Percentiles rank a stretch among this genome's conserved stretches.
Evolutionary conservation across 2,329 filamentous ascomycete species (phyloP).

Genomic region (Pseudogymnoascus sp.): DNA sequence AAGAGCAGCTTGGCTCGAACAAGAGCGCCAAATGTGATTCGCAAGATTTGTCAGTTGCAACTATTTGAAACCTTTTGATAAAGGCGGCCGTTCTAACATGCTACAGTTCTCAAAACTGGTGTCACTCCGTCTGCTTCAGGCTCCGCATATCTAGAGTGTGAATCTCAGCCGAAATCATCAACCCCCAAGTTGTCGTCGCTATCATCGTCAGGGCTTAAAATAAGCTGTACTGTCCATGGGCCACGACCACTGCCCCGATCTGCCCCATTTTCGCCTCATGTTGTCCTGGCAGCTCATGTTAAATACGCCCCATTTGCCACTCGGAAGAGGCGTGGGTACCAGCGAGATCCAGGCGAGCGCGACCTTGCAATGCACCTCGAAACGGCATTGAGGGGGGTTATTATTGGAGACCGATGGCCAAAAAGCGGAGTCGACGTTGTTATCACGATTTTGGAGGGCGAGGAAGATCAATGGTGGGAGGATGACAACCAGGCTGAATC

Average conservation of each 20-base stretch:
- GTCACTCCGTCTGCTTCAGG: conserved; percentile 89
- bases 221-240: conserved; percentile 88
- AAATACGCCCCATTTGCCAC: conserved; percentile 96
- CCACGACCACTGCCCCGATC: conserved; percentile 84
- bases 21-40: conserved; percentile 60
- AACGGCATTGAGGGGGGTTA: conserved; percentile 76
- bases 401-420: conserved; percentile 94
- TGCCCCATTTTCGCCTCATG: conserved; percentile 83
- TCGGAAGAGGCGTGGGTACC: conserved; percentile 69
- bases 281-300: conserved; percentile 85
- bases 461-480: conserved; percentile 67
- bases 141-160: conserved; percentile 74
- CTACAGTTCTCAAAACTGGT: conserved; percentile 78
- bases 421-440: conserved; percentile 96
- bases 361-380: conserved; percentile 88
- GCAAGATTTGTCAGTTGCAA: conserved; percentile 70
- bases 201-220: conserved; percentile 60
- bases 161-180: conserved; percentile 37
- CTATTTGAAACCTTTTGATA: background rate
- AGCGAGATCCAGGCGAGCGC: conserved; percentile 76
- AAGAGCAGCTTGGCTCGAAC: conserved; percentile 43
- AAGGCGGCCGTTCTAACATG: conserved; percentile 12
- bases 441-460: conserved; percentile 85
- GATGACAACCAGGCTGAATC: conserved; percentile 39
- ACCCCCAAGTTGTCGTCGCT: conserved; percentile 38